Evolutionary conservation across 306 rosid genomes (phyloP), one percentile per base, ranked within the genome.

Genomic region (Cucurbita argyrosperma): DNA sequence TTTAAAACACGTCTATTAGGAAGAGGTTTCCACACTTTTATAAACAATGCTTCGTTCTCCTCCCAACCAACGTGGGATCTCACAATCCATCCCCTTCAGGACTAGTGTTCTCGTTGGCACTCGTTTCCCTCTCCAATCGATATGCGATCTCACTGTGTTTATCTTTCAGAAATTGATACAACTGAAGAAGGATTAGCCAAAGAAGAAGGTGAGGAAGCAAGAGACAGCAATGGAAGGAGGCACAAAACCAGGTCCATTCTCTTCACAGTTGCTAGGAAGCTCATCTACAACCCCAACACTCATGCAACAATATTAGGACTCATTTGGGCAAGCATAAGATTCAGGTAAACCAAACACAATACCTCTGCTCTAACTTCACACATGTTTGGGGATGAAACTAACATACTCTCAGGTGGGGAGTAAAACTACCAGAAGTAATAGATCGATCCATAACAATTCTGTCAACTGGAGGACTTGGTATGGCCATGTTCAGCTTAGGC

Each of bases 401-500:
- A 63, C 76, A 47, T 4, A 76, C 55, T 85, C 81, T 73, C 88
- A 94, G 99, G 83, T 91, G 95, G 97, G 85, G 79, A 74, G 86
- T 89, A 72, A 76, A 87, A 71, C 54, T 94, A 87, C 97, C 99
- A 4, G 90, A 84, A 67, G 83, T 94, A 59, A 83, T 89, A 16
- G 74, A 79, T 0, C 80, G 83, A 50, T 94, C 97, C 26, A 89
- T 94, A 72, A 3, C 9, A 42, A 87, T 94, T 66, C 61, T 94
- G 51, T 79, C 96, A 51, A 78, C 77, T 72, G 99, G 99, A 68
- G 99, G 99, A 74, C 82, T 94, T 74, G 99, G 99, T 8, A 94
- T 91, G 99, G 97, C 99, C 37, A 88, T 87, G 79, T 90, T 94
- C 91, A 91, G 99, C 90, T 83, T 94, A 91, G 83, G 83, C 59